Evolutionary conservation across 1,139 yeast species (phyloP).

Genomic region (Meyerozyma sp.): DNA sequence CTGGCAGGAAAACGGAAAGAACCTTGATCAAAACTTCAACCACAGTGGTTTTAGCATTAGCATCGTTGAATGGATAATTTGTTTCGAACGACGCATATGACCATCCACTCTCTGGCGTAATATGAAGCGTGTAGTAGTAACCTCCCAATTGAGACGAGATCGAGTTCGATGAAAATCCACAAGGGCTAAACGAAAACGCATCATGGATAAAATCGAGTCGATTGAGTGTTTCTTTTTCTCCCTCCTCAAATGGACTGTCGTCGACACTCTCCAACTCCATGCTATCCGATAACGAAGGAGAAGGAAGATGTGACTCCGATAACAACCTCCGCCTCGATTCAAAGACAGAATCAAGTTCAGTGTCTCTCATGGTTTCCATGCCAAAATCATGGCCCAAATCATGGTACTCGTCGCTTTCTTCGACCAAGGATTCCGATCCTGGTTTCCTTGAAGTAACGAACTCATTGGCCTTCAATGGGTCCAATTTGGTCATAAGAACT

Average conservation of each 20-base stretch:
- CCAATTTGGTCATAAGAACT: conserved; percentile 83
- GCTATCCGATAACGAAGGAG: conserved; percentile 30
- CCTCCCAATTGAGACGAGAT: conserved; percentile 49
- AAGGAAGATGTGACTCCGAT: conserved; percentile 28
- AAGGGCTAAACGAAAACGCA: conserved; percentile 91
- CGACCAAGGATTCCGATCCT: conserved; percentile 32
- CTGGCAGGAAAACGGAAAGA: conserved; percentile 65
- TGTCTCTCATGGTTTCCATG: conserved; percentile 52
- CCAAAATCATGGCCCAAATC: conserved; percentile 84
- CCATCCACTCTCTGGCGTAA: conserved; percentile 92
- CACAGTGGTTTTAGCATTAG: conserved; percentile 34
- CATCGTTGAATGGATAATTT: conserved; percentile 53
- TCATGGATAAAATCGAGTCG: conserved; percentile 53
- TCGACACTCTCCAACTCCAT: conserved; percentile 13
- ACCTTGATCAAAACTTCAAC: conserved; percentile 52
- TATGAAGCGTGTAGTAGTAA: conserved; percentile 84
- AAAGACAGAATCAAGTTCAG: conserved; percentile 61
- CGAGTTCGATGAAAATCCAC: conserved; percentile 92
- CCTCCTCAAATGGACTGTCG: conserved; percentile 10
- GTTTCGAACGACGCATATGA: conserved; percentile 96
- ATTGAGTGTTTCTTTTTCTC: conserved; percentile 4
- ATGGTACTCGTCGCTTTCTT: conserved; percentile 42
- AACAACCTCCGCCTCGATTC: conserved; percentile 15
- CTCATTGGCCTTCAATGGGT: conserved; percentile 50
- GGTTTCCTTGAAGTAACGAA: conserved; percentile 59